Percentiles rank a stretch among this genome's conserved stretches.
Conservation (phyloP, 2,329 filamentous ascomycete species). For the Harringtonia lauricola region DNA sequence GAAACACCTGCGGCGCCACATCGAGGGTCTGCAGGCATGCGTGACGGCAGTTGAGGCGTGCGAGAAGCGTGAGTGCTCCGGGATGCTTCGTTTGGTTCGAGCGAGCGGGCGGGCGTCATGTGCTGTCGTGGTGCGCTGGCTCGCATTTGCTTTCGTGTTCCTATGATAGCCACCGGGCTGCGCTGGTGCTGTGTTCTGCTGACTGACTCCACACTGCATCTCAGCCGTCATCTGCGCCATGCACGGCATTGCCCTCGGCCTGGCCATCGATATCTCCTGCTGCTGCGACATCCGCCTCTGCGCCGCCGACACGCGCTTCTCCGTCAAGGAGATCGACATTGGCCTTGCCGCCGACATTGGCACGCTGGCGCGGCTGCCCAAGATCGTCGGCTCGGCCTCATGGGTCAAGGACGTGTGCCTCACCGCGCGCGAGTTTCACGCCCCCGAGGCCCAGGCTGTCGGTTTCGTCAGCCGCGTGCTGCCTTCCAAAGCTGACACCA, state of each 20-base stretch:
- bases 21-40: constrained; percentile 70
- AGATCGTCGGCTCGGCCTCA: constrained; percentile 56
- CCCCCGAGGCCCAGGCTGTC: constrained; percentile 56
- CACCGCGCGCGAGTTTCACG: constrained; percentile 57
- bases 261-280: constrained; percentile 64
- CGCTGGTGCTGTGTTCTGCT: neutral
- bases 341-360: constrained; percentile 72
- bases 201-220: neutral
- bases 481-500: constrained; percentile 49
- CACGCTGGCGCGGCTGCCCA: constrained; percentile 62
- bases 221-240: constrained; percentile 70
- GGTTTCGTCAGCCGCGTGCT: constrained; percentile 61
- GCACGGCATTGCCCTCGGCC: constrained; percentile 67
- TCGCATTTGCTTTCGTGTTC: no score
- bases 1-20: constrained; percentile 50
- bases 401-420: constrained; percentile 76
- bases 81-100: no score
- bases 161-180: neutral
- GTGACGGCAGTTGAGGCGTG: constrained; percentile 71
- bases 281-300: constrained; percentile 62
- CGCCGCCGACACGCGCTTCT: constrained; percentile 46
- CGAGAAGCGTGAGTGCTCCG: constrained; percentile 63
- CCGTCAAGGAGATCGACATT: constrained; percentile 76
- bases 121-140: no score
- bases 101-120: no score